A percentile compares a stretch with the other conserved stretches of the same genome.
These are phyloP conservation scores for Tylopilus intermedius DNA, from an alignment of 768 basidiomycete species.

Conservation along the genomic window DNA sequence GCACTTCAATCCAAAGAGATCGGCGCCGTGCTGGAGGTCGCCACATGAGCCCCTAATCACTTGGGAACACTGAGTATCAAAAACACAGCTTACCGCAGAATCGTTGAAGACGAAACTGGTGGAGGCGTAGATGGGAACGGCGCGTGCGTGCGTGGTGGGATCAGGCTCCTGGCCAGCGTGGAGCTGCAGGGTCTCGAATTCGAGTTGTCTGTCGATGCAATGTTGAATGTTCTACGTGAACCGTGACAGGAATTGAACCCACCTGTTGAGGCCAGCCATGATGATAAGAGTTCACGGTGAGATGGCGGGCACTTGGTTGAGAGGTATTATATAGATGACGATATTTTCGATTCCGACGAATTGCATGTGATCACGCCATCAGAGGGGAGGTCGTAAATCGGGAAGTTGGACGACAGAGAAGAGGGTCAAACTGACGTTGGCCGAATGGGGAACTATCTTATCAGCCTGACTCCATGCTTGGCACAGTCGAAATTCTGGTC, in stretches of 20 bases:
- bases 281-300: background rate
- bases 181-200: conserved; percentile 61
- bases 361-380: conserved; percentile 13
- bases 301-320: background rate
- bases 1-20: conserved; percentile 47
- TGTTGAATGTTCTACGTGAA: background rate
- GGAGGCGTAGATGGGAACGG: conserved; percentile 58
- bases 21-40: conserved; percentile 44
- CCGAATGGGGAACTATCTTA: background rate
- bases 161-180: conserved; percentile 57
- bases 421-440: background rate
- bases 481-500: too few species aligned
- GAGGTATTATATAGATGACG: background rate
- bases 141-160: conserved; percentile 52
- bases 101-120: conserved; percentile 56
- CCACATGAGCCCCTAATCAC: conserved; percentile 1
- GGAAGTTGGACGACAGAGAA: background rate
- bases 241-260: background rate
- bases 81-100: conserved; percentile 34
- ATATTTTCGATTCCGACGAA: background rate
- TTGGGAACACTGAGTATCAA: background rate
- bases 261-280: conserved; percentile 27
- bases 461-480: background rate
- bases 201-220: conserved; percentile 31
- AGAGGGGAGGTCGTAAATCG: background rate